Evolutionary conservation across 345 rosid genomes (phyloP).

Genomic region (Gynandropsis gynandra): DNA sequence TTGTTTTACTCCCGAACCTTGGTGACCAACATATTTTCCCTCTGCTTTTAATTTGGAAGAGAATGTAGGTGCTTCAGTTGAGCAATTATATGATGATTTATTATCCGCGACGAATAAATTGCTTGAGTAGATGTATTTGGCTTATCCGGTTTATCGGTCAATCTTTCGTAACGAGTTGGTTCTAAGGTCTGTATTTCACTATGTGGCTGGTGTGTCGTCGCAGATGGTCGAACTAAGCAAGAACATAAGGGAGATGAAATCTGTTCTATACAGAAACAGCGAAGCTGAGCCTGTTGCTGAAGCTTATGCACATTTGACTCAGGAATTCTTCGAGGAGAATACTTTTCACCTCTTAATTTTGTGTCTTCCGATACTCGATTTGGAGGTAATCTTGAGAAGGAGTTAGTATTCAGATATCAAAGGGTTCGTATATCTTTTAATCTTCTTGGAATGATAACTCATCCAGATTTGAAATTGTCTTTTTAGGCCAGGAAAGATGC

Average conservation of each 20-base stretch:
- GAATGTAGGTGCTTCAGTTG: too few species aligned
- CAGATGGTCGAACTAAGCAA: conserved; percentile 60
- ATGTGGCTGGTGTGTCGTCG: not conserved
- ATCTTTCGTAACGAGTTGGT: not conserved
- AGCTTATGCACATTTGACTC: conserved; percentile 71
- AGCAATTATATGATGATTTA: too few species aligned
- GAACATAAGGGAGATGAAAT: conserved; percentile 70
- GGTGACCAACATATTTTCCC: too few species aligned
- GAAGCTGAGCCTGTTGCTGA: conserved; percentile 86
- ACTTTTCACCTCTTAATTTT: conserved; percentile 61
- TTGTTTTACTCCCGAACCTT: too few species aligned
- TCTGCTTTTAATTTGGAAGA: too few species aligned
- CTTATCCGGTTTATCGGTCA: too few species aligned
- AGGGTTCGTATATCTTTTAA: not conserved
- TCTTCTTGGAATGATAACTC: conserved; percentile 3
- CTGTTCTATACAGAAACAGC: conserved; percentile 76
- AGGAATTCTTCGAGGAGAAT: conserved; percentile 79
- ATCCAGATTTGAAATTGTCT: conserved; percentile 6
- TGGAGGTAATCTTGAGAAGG: conserved; percentile 45
- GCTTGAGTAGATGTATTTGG: too few species aligned
- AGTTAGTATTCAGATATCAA: not conserved
- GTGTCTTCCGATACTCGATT: conserved; percentile 65
- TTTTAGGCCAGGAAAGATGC: conserved; percentile 87
- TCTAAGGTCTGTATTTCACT: not conserved
- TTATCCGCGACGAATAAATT: too few species aligned